Base-by-base conservation (phyloP, 2,329 filamentous ascomycete species). In the Septoria linicola region DNA sequence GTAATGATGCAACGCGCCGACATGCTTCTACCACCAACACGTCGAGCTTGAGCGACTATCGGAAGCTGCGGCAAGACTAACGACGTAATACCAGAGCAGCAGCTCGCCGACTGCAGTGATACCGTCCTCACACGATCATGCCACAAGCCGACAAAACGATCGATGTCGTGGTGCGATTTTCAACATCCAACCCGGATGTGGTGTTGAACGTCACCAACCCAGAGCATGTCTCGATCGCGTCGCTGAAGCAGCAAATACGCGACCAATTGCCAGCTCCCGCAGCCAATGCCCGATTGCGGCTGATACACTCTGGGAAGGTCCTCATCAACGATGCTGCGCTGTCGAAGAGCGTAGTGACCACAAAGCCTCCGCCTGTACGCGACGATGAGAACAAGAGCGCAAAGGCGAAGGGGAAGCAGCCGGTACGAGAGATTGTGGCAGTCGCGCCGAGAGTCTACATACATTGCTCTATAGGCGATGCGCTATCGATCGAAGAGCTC, bases 251-350 rank as follows among this genome's bases (percentile, higher is more conserved):
- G 62, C 78, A 87, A 44, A 88, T 97, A 66, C 89, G 93, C 60
- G 71, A 77, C 7, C 80, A 86, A 39, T 81, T 96, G 17, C 78
- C 84, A 4, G 65, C 74, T 27, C 73, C 80, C 27, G 78, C 84
- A 57, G 80, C 83, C 11, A 76, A 80, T 35, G 83, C 82, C 56
- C 86, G 89, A 30, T 81, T 97, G 25, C 89, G 92, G 53, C 83
- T 99, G 58, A 96, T 97, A 68, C 84, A 96, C 69, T 82, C 88
- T 43, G 93, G 93, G 55, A 90, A 88, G 66, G 86, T 95, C 53
- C 83, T 97, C 42, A 79, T 85, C 59, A 91, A 96, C 68, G 73
- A 76, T 30, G 78, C 81, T 8, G 79, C 87, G 4, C 77, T 99
- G 20, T 78, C 81, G 52, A 72, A 78, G 30, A 86, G 85, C 1